A percentile compares a stretch with the other conserved stretches of the same genome.
phyloP scores from a whole-genome alignment of 176 grass and related monocot genomes.

The Eragrostis curvula region DNA sequence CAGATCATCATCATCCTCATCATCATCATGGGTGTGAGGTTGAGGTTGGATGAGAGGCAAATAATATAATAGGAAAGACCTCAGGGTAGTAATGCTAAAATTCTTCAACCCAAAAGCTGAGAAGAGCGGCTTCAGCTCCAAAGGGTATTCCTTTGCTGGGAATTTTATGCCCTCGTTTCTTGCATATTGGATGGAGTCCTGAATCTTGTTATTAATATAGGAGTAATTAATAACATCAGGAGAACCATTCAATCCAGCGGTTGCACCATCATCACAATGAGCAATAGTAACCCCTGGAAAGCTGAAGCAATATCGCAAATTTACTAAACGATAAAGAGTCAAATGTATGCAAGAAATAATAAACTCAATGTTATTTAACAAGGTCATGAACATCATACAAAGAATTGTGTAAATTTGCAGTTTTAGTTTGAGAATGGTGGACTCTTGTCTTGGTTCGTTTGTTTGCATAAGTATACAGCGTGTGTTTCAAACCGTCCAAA shows the following conservation, averaged over 20 bases:
- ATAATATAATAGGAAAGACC: slow-evolving; percentile 94
- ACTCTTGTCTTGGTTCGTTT: slow-evolving; percentile 20
- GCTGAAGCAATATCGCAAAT: slow-evolving; percentile 48
- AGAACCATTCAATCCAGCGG: slow-evolving; percentile 40
- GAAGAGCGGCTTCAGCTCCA: slow-evolving; percentile 78
- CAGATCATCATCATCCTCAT: slow-evolving; percentile 64
- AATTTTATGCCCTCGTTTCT: slow-evolving; percentile 9
- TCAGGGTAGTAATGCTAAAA: slow-evolving; percentile 78
- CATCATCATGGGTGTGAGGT: slow-evolving; percentile 40
- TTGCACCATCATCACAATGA: slow-evolving; percentile 82
- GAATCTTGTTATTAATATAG: slow-evolving; percentile 49
- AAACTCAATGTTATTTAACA: neutral
- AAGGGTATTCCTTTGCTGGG: slow-evolving; percentile 72
- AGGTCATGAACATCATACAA: neutral
- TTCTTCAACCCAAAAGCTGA: slow-evolving; percentile 80
- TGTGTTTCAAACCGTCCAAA: slow-evolving; percentile 7
- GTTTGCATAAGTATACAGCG: neutral
- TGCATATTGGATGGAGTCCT: slow-evolving; percentile 28
- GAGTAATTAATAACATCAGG: slow-evolving; percentile 40
- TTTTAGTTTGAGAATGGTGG: neutral
- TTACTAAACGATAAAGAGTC: neutral
- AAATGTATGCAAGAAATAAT: slow-evolving; percentile 3
- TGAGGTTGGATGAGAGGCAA: slow-evolving; percentile 90
- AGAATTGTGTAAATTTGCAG: neutral
- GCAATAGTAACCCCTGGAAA: slow-evolving; percentile 67